Evolutionary conservation across 208 protist species (phyloP).

Genomic region (Wallacemonas collosoma): DNA sequence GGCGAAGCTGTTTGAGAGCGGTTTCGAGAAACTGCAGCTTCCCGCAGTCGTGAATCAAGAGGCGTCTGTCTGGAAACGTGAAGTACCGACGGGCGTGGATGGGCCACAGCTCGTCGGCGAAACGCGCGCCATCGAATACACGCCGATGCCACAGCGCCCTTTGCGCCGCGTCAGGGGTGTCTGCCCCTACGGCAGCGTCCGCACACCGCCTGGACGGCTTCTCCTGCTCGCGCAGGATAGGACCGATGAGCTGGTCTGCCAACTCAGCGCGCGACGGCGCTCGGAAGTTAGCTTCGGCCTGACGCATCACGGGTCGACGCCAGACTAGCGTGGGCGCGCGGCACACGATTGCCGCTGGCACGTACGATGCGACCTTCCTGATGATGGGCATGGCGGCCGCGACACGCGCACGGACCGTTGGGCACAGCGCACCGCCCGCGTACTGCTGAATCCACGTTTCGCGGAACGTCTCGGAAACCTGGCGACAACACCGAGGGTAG

Average conservation of each 20-base stretch:
- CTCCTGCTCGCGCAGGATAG: constrained; percentile 22
- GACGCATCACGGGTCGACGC: constrained; percentile 33
- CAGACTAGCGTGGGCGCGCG: constrained; percentile 52
- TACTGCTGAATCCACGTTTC: not conserved
- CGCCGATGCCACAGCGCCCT: constrained; percentile 1
- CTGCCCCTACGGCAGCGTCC: not conserved
- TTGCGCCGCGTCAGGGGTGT: not conserved
- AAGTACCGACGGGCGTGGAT: constrained; percentile 79
- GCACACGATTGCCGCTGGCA: constrained; percentile 43
- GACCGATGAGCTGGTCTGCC: constrained; percentile 39
- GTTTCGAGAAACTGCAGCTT: constrained; percentile 94
- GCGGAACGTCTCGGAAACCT: not conserved
- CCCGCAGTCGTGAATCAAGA: constrained; percentile 97
- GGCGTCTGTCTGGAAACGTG: constrained; percentile 94
- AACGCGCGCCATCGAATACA: constrained; percentile 58
- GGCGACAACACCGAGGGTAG: constrained; percentile 12
- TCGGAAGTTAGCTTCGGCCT: constrained; percentile 23
- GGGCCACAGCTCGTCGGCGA: constrained; percentile 70
- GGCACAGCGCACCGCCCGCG: constrained; percentile 26
- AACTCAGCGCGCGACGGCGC: constrained; percentile 25
- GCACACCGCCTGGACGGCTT: not conserved
- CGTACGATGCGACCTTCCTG: constrained; percentile 57
- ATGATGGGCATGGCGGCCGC: constrained; percentile 44
- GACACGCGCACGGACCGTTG: constrained; percentile 42
- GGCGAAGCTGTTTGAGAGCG: constrained; percentile 79